Base-by-base conservation (phyloP, 805 yeast genomes). In the Pichia scutulata region DNA sequence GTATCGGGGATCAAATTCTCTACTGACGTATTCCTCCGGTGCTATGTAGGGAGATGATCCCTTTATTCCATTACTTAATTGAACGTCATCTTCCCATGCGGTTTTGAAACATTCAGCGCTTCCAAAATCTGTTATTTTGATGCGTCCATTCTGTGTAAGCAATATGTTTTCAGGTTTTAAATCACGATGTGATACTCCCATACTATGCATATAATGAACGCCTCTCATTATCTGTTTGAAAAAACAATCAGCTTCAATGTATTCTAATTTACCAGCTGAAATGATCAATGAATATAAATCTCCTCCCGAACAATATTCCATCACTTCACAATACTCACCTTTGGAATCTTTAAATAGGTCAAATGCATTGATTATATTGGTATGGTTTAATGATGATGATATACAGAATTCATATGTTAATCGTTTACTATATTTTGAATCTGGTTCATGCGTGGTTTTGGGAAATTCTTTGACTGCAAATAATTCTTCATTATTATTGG, bases 41-140 rank as follows among this genome's bases (percentile, higher is more conserved):
- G 96, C 95, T 60, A 89, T 86, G 65, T 89, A 89, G 2, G 96
- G 96, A 8, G 86, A 80, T 0, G 93, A 84, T 9, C 96, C 97
- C 66, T 89, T 84, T 7, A 87, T 74, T 6, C 95, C 95, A 45
- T 80, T 81, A 60, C 86, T 79, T 36, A 82, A 63, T 62, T 83
- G 89, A 43, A 86, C 75, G 26, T 75, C 83, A 36, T 72, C 73
- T 59, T 86, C 93, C 93, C 92, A 86, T 0, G 92, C 93, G 83
- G 84, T 84, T 63, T 80, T 72, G 70, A 88, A 80, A 69, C 95
- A 84, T 62, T 85, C 92, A 25, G 86, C 80, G 61, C 83, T 84
- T 39, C 97, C 97, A 60, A 89, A 89, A 70, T 89, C 97, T 2
- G 95, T 84, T 52, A 89, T 85, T 63, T 89, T 89, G 49, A 89